phyloP scores from a whole-genome alignment of 441 rosid species.

The Macaranga tanarius region DNA sequence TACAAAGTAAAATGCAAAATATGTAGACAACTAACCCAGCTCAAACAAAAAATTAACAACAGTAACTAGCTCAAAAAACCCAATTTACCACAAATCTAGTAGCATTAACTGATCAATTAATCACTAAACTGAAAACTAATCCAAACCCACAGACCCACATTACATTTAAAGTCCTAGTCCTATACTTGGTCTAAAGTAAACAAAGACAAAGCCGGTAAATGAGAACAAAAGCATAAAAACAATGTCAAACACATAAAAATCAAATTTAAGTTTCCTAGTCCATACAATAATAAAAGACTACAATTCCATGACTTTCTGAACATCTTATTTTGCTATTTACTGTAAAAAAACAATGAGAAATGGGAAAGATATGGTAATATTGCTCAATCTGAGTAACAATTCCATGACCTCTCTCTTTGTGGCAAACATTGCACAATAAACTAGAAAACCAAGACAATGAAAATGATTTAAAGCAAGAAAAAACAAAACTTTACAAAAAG shows the following conservation, averaged over 20 bases:
- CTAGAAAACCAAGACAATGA: constrained; percentile 8
- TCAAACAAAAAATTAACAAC: constrained; percentile 2
- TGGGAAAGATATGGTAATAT: neutral
- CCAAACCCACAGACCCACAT: neutral
- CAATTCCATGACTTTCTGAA: neutral
- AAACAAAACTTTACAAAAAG: constrained; percentile 10
- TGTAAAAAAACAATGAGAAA: neutral
- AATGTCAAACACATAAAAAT: too few relatives aligned
- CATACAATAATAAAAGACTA: neutral
- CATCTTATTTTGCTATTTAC: neutral
- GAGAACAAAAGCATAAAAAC: too few relatives aligned
- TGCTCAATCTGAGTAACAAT: neutral
- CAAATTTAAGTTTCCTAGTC: neutral
- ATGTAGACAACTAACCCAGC: neutral
- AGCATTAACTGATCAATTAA: constrained; percentile 1
- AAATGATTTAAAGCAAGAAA: constrained; percentile 15
- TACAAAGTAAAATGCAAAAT: neutral
- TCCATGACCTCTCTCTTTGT: neutral
- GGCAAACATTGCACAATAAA: constrained; percentile 18
- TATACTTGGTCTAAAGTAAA: too few relatives aligned
- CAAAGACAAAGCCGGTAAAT: too few relatives aligned
- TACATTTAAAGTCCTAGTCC: too few relatives aligned
- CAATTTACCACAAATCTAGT: constrained; percentile 16
- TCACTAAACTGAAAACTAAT: too few relatives aligned
- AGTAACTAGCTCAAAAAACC: constrained; percentile 7